A percentile compares a stretch with the other conserved stretches of the same genome.
Evolutionary conservation across 176 grass and related monocot genomes (phyloP).

Genomic region (Themeda triandra): DNA sequence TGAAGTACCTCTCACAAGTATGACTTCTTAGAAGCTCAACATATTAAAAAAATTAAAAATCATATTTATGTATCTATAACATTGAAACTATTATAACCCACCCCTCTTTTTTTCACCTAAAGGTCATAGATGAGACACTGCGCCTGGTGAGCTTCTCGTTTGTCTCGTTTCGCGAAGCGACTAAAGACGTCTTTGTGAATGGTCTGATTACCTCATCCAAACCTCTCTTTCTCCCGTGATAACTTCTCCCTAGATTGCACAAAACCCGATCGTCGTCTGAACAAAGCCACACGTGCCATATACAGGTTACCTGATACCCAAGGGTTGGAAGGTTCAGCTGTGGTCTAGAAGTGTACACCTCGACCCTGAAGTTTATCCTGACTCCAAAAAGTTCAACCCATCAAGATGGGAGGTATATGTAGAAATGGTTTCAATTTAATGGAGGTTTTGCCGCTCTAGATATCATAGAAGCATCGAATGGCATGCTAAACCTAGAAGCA

Average conservation of each 20-base stretch:
- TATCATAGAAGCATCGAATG: neutral
- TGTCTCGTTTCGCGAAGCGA: constrained; percentile 67
- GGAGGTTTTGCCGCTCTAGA: neutral
- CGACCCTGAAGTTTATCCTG: constrained; percentile 72
- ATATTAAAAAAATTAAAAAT: neutral
- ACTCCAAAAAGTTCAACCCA: constrained; percentile 71
- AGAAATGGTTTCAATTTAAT: constrained; percentile 20
- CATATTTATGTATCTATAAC: no score
- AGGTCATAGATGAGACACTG: no score
- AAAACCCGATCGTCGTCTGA: neutral
- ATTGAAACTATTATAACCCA: no score
- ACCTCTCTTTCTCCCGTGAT: no score
- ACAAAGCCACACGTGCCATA: neutral
- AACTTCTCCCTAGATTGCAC: no score
- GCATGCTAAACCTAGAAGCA: neutral
- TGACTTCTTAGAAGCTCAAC: neutral
- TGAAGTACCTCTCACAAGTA: constrained; percentile 89
- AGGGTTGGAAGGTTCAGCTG: constrained; percentile 77
- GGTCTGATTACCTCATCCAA: constrained; percentile 24
- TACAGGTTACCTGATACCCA: constrained; percentile 76
- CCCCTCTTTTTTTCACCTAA: neutral
- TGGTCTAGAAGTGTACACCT: constrained; percentile 91
- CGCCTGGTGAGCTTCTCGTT: constrained; percentile 78
- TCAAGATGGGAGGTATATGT: constrained; percentile 96
- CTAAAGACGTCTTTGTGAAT: constrained; percentile 49